Evolutionary conservation across 2,329 filamentous ascomycete genomes (phyloP).

Genomic region (Cordyceps pruinosa): DNA sequence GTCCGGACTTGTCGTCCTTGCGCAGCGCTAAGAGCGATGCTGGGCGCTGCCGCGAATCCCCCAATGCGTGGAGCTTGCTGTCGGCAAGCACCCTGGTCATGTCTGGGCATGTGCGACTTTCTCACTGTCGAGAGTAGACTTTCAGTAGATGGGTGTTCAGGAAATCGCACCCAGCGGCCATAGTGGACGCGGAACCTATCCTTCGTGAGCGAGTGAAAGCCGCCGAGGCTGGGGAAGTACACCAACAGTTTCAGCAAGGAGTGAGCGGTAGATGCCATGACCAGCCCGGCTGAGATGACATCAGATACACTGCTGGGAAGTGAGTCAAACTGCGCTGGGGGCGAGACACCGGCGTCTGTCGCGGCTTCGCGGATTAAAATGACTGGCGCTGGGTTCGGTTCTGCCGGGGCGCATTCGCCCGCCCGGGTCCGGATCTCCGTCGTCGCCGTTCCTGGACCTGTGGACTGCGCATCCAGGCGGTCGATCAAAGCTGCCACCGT

Average conservation of each 20-base stretch:
- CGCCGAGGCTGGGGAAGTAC: not conserved
- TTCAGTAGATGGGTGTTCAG: slow-evolving; percentile 14
- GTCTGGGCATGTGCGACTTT: slow-evolving; percentile 9
- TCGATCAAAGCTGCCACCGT: not conserved
- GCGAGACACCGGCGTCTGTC: slow-evolving; percentile 19
- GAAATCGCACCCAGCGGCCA: slow-evolving; percentile 7
- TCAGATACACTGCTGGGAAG: slow-evolving; percentile 9
- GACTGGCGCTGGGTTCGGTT: slow-evolving; percentile 18
- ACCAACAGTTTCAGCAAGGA: slow-evolving; percentile 19
- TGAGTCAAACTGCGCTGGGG: slow-evolving; percentile 11
- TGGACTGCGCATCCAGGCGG: not conserved
- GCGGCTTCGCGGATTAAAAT: slow-evolving; percentile 23
- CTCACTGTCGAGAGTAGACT: slow-evolving; percentile 10
- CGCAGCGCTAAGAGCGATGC: not conserved
- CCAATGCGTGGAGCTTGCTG: not conserved
- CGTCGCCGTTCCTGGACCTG: too few species aligned
- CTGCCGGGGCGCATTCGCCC: not conserved
- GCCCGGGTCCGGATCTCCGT: not conserved
- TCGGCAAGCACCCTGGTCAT: too few species aligned
- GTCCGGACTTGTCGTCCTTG: not conserved
- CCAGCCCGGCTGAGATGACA: slow-evolving; percentile 19
- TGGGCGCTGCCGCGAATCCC: not conserved
- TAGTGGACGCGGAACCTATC: slow-evolving; percentile 1
- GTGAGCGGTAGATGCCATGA: slow-evolving; percentile 15
- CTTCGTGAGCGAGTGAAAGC: not conserved